phyloP scores from a whole-genome alignment of 306 rosid genomes.

The Boehmeria nivea region DNA sequence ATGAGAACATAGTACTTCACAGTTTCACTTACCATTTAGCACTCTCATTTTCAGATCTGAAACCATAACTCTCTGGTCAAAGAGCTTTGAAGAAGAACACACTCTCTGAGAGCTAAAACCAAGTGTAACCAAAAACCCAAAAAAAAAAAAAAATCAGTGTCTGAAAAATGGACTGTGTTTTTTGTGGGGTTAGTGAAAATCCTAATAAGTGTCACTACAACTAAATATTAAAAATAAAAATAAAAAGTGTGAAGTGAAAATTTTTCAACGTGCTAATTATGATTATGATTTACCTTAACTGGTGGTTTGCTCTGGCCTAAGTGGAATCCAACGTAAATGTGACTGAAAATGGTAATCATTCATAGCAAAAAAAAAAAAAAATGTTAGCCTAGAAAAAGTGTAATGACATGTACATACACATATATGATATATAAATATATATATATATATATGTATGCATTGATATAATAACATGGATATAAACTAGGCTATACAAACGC shows the following conservation, averaged over 20 bases:
- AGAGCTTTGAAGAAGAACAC: constrained; percentile 2
- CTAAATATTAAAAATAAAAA: background rate
- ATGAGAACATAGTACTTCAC: no score
- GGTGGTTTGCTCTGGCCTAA: constrained; percentile 25
- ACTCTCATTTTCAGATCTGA: constrained; percentile 45
- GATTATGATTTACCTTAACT: constrained; percentile 19
- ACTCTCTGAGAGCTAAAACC: constrained; percentile 1
- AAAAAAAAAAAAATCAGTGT: background rate
- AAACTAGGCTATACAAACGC: background rate
- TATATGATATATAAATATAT: background rate
- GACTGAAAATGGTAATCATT: constrained; percentile 13
- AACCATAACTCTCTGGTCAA: constrained; percentile 15
- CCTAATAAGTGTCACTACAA: background rate
- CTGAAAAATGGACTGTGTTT: background rate
- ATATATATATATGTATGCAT: no score
- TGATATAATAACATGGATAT: background rate
- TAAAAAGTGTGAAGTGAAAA: background rate
- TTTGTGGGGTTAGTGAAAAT: background rate
- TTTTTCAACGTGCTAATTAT: constrained; percentile 20
- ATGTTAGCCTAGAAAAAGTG: background rate
- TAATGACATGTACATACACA: background rate
- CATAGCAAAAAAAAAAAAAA: background rate
- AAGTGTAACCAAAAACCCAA: background rate
- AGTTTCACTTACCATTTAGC: constrained; percentile 15
- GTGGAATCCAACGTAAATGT: constrained; percentile 24